Percentiles rank a stretch among this genome's conserved stretches.
Evolutionary conservation across 1,284 basidiomycete genomes (phyloP).

Genomic region (Cryptococcus neoformans): DNA sequence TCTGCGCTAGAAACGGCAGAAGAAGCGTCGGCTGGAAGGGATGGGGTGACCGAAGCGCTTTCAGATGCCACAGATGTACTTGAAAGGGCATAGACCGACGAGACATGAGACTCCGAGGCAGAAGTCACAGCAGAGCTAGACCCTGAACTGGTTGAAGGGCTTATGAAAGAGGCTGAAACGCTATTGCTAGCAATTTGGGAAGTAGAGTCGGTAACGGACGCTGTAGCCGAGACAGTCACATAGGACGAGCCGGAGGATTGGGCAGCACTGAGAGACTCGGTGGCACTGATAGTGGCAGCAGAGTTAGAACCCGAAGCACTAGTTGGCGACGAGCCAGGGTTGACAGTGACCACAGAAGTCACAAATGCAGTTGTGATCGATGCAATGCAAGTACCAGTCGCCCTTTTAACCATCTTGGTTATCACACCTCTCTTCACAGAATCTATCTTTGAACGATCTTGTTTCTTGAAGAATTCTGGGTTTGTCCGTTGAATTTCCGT

Average conservation of each 20-base stretch:
- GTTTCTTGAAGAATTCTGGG: not conserved
- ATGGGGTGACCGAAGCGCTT: not conserved
- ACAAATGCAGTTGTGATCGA: constrained; percentile 3
- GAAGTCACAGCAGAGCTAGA: not conserved
- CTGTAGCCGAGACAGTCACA: constrained; percentile 1
- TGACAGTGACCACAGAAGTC: constrained; percentile 3
- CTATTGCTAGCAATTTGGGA: not conserved
- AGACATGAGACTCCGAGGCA: too few relatives aligned
- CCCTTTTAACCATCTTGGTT: constrained; percentile 11
- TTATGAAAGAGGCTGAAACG: not conserved
- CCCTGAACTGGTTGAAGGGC: not conserved
- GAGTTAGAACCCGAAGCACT: not conserved
- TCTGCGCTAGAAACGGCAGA: not conserved
- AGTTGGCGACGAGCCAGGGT: not conserved
- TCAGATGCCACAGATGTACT: not conserved
- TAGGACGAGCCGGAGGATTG: not conserved
- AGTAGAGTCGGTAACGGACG: not conserved
- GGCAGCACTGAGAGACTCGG: not conserved
- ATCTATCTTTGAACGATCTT: constrained; percentile 6
- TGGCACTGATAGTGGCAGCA: not conserved
- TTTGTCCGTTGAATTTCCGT: not conserved
- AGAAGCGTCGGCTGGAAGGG: not conserved
- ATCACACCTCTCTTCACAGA: constrained; percentile 2
- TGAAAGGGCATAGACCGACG: not conserved
- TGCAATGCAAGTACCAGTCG: constrained; percentile 6